phyloP scores from a whole-genome alignment of 2,329 filamentous ascomycete genomes.

The Pestalotiopsis sp. region DNA sequence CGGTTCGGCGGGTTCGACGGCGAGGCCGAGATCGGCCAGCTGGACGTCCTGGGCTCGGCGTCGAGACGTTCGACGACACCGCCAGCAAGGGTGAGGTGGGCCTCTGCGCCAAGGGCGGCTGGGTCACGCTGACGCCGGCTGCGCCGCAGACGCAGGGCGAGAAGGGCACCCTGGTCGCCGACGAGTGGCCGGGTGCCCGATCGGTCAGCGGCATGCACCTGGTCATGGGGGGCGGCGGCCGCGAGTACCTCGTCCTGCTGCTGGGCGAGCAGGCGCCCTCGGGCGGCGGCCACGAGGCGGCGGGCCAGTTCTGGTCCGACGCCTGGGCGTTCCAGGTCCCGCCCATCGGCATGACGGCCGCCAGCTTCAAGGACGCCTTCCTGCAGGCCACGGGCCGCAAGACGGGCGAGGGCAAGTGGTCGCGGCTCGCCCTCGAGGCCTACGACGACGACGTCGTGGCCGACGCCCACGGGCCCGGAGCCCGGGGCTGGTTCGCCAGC shows the following conservation, averaged over 20 bases:
- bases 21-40: conserved; percentile 62
- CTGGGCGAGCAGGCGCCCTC: conserved; percentile 59
- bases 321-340: conserved; percentile 67
- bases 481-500: conserved; percentile 60
- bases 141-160: conserved; percentile 24
- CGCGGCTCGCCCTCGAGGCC: conserved; percentile 45
- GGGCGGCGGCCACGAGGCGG: conserved; percentile 48
- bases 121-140: conserved; percentile 53
- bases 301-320: conserved; percentile 59
- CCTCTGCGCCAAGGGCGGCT: conserved; percentile 51
- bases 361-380: conserved; percentile 58
- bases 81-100: conserved; percentile 50
- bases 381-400: conserved; percentile 52
- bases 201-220: conserved; percentile 57
- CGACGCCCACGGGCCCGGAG: conserved; percentile 47
- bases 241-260: conserved; percentile 63
- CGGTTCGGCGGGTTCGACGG: conserved; percentile 83
- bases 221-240: conserved; percentile 59
- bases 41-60: conserved; percentile 66
- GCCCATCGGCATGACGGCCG: conserved; percentile 53
- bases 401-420: conserved; percentile 63
- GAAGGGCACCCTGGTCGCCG: conserved; percentile 27
- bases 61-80: conserved; percentile 58
- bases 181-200: conserved; percentile 52
- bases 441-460: conserved; percentile 54